Conservation (phyloP, 495 filamentous ascomycete species). For the Xylaria venustula region DNA sequence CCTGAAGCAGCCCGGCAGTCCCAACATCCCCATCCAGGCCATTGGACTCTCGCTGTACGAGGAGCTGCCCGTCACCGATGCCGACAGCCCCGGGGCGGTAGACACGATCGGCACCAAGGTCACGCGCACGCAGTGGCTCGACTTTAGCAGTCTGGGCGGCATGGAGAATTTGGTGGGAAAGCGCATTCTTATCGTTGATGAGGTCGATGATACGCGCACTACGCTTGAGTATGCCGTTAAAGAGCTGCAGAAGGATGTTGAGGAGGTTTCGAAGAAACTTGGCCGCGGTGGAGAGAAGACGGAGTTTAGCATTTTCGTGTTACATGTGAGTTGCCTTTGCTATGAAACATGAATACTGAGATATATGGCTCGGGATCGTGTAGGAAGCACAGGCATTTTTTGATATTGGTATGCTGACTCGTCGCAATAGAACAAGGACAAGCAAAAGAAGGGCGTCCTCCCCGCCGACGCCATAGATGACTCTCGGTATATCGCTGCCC, state of each 20-base stretch:
- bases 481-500: constrained; percentile 77
- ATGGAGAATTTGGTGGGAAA: constrained; percentile 94
- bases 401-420: too few relatives aligned
- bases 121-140: constrained; percentile 97
- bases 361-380: too few relatives aligned
- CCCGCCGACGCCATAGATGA: constrained; percentile 76
- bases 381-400: too few relatives aligned
- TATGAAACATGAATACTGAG: too few relatives aligned
- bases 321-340: constrained; percentile 69
- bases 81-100: constrained; percentile 45
- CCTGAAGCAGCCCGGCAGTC: constrained; percentile 80
- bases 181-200: constrained; percentile 96
- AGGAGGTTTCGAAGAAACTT: constrained; percentile 68
- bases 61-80: constrained; percentile 53
- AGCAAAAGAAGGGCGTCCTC: constrained; percentile 85
- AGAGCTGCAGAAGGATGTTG: constrained; percentile 96
- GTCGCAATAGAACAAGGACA: constrained; percentile 80
- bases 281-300: constrained; percentile 70
- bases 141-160: constrained; percentile 77
- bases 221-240: constrained; percentile 95
- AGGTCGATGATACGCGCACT: constrained; percentile 97
- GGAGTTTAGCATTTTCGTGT: constrained; percentile 87
- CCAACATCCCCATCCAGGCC: constrained; percentile 99
- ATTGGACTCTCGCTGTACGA: constrained; percentile 98
- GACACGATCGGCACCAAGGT: constrained; percentile 88